Evolutionary conservation across 2,329 filamentous ascomycete species (phyloP).

Genomic region (Aspergillus jensenii): DNA sequence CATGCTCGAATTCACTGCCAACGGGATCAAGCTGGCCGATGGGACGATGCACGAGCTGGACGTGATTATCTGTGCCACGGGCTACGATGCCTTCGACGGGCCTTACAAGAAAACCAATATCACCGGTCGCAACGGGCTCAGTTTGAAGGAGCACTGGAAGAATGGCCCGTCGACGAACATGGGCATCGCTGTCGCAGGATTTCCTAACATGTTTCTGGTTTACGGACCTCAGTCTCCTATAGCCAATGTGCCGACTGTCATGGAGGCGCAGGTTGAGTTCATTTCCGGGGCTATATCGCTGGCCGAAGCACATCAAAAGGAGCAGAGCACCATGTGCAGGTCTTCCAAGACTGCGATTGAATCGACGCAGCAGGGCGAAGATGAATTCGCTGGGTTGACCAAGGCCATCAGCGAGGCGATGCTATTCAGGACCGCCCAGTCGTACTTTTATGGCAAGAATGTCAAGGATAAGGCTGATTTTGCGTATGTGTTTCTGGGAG

Average conservation of each 20-base stretch:
- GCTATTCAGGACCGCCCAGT: neutral
- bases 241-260: conserved; percentile 30
- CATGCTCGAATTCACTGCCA: conserved; percentile 26
- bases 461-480: neutral
- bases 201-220: conserved; percentile 49
- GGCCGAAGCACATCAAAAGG: neutral
- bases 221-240: conserved; percentile 39
- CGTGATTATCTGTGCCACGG: conserved; percentile 27
- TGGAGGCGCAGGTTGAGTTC: conserved; percentile 29
- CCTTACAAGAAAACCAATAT: conserved; percentile 33
- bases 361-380: conserved; percentile 1
- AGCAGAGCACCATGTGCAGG: neutral
- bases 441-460: neutral
- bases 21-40: conserved; percentile 39
- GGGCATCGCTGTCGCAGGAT: conserved; percentile 22
- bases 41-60: conserved; percentile 30
- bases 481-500: neutral
- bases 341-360: conserved; percentile 1
- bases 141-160: conserved; percentile 14
- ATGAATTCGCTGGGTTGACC: neutral
- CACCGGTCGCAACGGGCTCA: conserved; percentile 23
- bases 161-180: conserved; percentile 23
- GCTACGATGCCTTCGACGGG: conserved; percentile 39
- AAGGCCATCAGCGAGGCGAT: neutral
- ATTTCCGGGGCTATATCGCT: neutral